phyloP scores from a whole-genome alignment of 495 filamentous ascomycete genomes.

The Trichoderma gamsii region DNA sequence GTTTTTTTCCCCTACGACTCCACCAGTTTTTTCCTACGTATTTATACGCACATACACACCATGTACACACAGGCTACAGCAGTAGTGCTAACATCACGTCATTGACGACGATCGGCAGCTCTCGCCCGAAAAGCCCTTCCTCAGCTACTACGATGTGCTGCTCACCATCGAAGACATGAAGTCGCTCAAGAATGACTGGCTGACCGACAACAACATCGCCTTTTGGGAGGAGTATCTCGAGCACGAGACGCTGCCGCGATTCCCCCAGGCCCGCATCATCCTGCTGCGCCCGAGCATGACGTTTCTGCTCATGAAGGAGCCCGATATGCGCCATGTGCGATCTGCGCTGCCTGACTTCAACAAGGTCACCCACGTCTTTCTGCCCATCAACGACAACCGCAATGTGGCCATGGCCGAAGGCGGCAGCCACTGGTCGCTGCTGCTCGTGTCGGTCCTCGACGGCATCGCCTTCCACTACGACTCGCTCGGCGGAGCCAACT shows the following conservation, averaged over 20 bases:
- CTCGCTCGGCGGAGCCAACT: slow-evolving; percentile 72
- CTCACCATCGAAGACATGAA: slow-evolving; percentile 69
- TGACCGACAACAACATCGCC: slow-evolving; percentile 95
- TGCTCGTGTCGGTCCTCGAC: slow-evolving; percentile 84
- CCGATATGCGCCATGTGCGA: slow-evolving; percentile 66
- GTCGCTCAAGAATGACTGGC: slow-evolving; percentile 85
- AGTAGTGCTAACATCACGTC: neutral
- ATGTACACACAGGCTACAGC: neutral
- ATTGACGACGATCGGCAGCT: slow-evolving; percentile 19
- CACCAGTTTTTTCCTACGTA: neutral
- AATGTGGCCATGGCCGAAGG: slow-evolving; percentile 74
- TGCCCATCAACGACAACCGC: slow-evolving; percentile 87
- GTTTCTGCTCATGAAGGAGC: slow-evolving; percentile 82
- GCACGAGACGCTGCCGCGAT: slow-evolving; percentile 70
- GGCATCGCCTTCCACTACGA: slow-evolving; percentile 96
- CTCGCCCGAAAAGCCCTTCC: slow-evolving; percentile 32
- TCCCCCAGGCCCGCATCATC: slow-evolving; percentile 75
- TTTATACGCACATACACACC: neutral
- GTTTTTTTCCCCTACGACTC: neutral
- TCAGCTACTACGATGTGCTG: slow-evolving; percentile 43
- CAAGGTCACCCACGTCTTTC: slow-evolving; percentile 86
- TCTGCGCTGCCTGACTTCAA: slow-evolving; percentile 73
- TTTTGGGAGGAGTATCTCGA: slow-evolving; percentile 99
- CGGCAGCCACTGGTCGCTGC: slow-evolving; percentile 90
- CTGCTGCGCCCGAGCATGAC: slow-evolving; percentile 91